Base-by-base conservation (phyloP, 1,139 yeast genomes). In the Debaryomycetaceae sp. region DNA sequence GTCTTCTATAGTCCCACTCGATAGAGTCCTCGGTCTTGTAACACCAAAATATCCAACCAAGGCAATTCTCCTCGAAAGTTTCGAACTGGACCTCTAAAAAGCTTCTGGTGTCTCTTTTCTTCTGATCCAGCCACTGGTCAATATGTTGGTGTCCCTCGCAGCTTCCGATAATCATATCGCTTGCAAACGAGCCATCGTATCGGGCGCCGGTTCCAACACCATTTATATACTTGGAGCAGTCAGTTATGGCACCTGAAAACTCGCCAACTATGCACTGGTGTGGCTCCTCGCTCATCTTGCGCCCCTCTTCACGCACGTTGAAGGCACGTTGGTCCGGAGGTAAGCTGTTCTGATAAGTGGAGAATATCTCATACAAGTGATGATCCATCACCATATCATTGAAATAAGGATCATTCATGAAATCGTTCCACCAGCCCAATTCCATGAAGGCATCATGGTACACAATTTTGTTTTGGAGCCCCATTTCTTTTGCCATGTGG, bases 31-130 rank as follows among this genome's bases (percentile, higher is more conserved):
- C 65, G 1, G 65, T 59, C 44, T 59, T 60, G 48, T 47, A 60
- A 41, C 59, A 53, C 65, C 65, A 60, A 39, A 58, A 62, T 22
- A 57, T 59, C 65, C 64, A 60, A 11, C 65, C 65, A 35, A 45
- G 45, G 24, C 47, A 40, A 27, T 51, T 48, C 14, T 45, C 43
- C 36, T 47, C 51, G 44, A 50, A 62, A 0, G 54, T 51, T 20
- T 56, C 52, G 48, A 62, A 50, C 45, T 62, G 65, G 8, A 53
- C 50, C 27, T 48, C 45, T 6, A 62, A 46, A 45, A 54, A 62
- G 7, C 34, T 36, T 45, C 47, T 55, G 3, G 62, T 58, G 31
- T 59, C 55, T 2, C 45, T 38, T 38, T 46, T 52, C 20, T 47
- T 48, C 40, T 51, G 37, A 34, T 46, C 41, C 34, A 59, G 37